Conservation (phyloP, 2,329 filamentous ascomycete species). For the Fusarium begoniae region DNA sequence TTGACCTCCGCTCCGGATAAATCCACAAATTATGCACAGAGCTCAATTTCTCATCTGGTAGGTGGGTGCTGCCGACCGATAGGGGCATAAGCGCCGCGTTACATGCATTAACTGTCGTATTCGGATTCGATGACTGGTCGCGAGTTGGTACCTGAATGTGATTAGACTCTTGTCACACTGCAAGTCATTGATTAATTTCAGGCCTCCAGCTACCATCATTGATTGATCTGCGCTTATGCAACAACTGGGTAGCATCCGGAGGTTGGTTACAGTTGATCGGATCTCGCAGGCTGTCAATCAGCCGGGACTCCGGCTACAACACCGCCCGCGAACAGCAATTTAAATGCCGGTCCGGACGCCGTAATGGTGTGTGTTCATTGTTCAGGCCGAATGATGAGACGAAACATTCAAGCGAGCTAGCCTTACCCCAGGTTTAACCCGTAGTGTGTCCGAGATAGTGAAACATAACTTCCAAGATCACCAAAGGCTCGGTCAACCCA, state of each 20-base stretch:
- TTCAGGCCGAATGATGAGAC: not conserved
- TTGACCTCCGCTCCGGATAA: slow-evolving; percentile 41
- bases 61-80: slow-evolving; percentile 18
- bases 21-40: slow-evolving; percentile 41
- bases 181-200: not conserved
- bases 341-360: slow-evolving; percentile 5
- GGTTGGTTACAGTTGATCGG: not conserved
- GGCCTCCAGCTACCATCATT: not conserved
- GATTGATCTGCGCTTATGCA: slow-evolving; percentile 7
- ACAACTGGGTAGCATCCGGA: not conserved
- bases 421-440: not conserved
- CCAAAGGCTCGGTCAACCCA: not conserved
- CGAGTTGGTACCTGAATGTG: not conserved
- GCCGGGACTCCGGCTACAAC: not conserved
- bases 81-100: slow-evolving; percentile 15
- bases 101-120: slow-evolving; percentile 25
- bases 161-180: not conserved
- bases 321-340: not conserved
- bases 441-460: not conserved
- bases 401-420: slow-evolving; percentile 7
- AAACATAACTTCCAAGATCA: not conserved
- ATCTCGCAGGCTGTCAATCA: not conserved
- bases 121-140: slow-evolving; percentile 3
- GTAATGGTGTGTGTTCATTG: not conserved
- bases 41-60: slow-evolving; percentile 42